A percentile compares a stretch with the other conserved stretches of the same genome.
These are phyloP conservation scores for Solanum hybrid DNA, from an alignment of 305 asterid genomes.

Conservation along the genomic window DNA sequence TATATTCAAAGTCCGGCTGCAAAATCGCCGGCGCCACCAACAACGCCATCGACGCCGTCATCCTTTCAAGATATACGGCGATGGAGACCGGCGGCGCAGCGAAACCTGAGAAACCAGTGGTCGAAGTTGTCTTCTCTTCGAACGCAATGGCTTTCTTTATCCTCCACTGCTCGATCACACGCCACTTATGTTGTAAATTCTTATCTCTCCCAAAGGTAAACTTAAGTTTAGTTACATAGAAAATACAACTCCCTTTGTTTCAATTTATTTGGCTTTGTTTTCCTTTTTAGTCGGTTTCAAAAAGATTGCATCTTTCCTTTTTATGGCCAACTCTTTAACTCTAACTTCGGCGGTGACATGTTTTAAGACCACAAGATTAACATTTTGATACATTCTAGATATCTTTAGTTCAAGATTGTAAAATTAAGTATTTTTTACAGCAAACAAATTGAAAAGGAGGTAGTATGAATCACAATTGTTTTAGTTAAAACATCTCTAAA, in stretches of 20 bases:
- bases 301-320: background rate
- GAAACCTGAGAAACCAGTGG: slow-evolving; percentile 81
- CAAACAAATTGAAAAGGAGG: background rate
- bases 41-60: slow-evolving; percentile 22
- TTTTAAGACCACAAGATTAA: background rate
- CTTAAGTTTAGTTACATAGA: background rate
- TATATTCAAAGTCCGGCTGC: slow-evolving; percentile 6
- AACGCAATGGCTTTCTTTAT: slow-evolving; percentile 56
- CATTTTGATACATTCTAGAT: background rate
- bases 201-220: slow-evolving; percentile 60
- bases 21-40: slow-evolving; percentile 9
- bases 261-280: background rate
- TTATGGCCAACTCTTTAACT: background rate
- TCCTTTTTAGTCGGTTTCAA: background rate
- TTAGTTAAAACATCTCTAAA: background rate
- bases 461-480: background rate
- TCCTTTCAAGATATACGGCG: slow-evolving; percentile 27
- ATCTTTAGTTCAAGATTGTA: too few species aligned
- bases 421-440: too few species aligned
- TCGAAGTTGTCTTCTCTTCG: slow-evolving; percentile 49
- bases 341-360: background rate
- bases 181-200: slow-evolving; percentile 67
- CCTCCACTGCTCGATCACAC: slow-evolving; percentile 51
- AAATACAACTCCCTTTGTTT: background rate
- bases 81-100: slow-evolving; percentile 79